Percentiles rank a stretch among this genome's conserved stretches.
phyloP scores from a whole-genome alignment of 2,329 filamentous ascomycete species.

The Neonectria ditissima region DNA sequence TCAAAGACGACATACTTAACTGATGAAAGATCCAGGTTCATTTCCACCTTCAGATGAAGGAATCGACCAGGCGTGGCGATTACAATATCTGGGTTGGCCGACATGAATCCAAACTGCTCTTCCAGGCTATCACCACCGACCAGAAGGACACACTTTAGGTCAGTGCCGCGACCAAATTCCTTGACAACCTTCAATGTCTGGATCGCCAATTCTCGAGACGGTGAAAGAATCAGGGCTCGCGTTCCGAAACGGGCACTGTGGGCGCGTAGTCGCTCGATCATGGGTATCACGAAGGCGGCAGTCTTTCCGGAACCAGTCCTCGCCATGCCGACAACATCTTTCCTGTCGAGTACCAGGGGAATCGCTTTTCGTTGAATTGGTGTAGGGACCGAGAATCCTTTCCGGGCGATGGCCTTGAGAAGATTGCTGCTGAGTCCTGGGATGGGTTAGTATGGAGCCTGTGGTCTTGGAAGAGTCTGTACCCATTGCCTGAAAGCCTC shows the following conservation, averaged over 20 bases:
- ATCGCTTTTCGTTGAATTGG: conserved; percentile 98
- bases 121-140: conserved; percentile 96
- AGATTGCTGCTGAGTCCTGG: conserved; percentile 81
- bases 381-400: conserved; percentile 95
- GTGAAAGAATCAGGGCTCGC: conserved; percentile 88
- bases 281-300: conserved; percentile 96
- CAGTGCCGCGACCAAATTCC: conserved; percentile 89
- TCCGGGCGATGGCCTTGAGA: conserved; percentile 89
- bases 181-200: conserved; percentile 98
- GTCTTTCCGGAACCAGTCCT: conserved; percentile 99
- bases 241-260: conserved; percentile 90
- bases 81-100: conserved; percentile 94
- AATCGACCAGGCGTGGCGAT: conserved; percentile 98
- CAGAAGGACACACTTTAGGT: conserved; percentile 88
- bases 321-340: conserved; percentile 99
- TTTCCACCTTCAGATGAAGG: conserved; percentile 95
- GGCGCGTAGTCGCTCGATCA: conserved; percentile 92
- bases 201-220: conserved; percentile 91
- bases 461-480: conserved; percentile 37
- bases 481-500: conserved; percentile 97
- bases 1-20: conserved; percentile 97
- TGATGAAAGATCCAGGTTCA: conserved; percentile 90
- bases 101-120: conserved; percentile 94
- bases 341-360: conserved; percentile 86
- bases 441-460: conserved; percentile 28